Conservation (phyloP, 306 rosid genomes). For the Sophora flavescens region DNA sequence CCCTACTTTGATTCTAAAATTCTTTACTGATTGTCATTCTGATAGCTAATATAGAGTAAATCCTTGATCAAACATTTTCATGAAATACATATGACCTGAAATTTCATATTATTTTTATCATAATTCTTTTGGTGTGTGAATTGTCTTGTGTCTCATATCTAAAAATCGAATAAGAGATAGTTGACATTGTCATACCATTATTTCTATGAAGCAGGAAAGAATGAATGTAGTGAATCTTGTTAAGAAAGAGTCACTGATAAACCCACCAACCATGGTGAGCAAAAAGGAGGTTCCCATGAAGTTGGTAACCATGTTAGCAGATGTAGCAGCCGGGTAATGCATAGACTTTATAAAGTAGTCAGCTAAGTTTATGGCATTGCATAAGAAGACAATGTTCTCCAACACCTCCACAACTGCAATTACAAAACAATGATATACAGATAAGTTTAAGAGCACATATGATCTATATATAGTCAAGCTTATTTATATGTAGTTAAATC, state of each 20-base stretch:
- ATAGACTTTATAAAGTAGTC: slow-evolving; percentile 42
- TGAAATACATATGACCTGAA: too few relatives aligned
- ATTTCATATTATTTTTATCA: too few relatives aligned
- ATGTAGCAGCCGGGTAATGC: slow-evolving; percentile 51
- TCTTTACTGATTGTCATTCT: too few relatives aligned
- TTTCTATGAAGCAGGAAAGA: slow-evolving; percentile 14
- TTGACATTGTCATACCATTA: slow-evolving; percentile 28
- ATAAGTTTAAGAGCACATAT: too few relatives aligned
- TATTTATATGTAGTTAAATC: too few relatives aligned
- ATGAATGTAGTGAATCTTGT: slow-evolving; percentile 52
- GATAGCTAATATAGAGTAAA: too few relatives aligned
- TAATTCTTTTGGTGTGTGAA: too few relatives aligned
- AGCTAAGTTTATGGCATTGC: slow-evolving; percentile 49
- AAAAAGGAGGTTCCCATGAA: slow-evolving; percentile 53
- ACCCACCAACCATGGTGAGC: slow-evolving; percentile 55
- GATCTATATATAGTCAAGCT: too few relatives aligned
- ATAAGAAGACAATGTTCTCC: slow-evolving; percentile 41
- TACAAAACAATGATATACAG: too few relatives aligned
- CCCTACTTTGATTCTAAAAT: too few relatives aligned
- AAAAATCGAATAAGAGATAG: neutral
- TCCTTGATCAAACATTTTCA: too few relatives aligned
- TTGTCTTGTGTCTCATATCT: too few relatives aligned
- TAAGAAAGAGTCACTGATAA: slow-evolving; percentile 48
- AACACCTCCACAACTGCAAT: slow-evolving; percentile 48
- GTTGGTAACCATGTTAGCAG: slow-evolving; percentile 59